These are phyloP conservation scores for Xylariaceae sp. DNA, from an alignment of 2,329 filamentous ascomycete species.

Conservation along the genomic window DNA sequence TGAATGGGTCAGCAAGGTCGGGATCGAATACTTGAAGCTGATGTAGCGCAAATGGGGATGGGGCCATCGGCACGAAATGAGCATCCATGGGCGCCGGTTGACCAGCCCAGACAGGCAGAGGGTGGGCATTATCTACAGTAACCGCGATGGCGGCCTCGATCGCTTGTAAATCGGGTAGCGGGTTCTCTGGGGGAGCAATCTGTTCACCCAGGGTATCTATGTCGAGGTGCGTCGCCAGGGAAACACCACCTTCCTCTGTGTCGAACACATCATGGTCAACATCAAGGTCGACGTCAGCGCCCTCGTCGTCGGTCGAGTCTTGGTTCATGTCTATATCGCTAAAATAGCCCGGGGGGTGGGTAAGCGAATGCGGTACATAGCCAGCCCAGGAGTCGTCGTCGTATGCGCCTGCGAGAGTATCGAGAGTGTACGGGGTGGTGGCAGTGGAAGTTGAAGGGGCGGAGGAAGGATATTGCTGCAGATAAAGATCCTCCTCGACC, in stretches of 20 bases:
- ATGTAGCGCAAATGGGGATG: too few species aligned
- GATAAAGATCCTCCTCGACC: slow-evolving; percentile 17
- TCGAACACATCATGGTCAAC: slow-evolving; percentile 20
- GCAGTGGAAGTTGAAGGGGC: slow-evolving; percentile 9
- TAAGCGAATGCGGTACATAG: neutral
- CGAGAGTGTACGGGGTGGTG: neutral
- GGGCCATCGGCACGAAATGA: too few species aligned
- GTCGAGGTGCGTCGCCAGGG: slow-evolving; percentile 11
- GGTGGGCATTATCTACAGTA: slow-evolving; percentile 6
- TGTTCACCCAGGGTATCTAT: slow-evolving; percentile 16
- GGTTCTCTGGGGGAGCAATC: neutral
- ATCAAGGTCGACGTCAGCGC: slow-evolving; percentile 6
- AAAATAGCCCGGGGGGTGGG: slow-evolving; percentile 1
- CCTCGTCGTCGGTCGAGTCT: slow-evolving; percentile 6
- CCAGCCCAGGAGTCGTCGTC: neutral
- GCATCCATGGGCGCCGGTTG: too few species aligned
- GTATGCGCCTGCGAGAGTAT: neutral
- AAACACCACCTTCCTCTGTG: slow-evolving; percentile 23
- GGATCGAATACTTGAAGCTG: slow-evolving; percentile 4
- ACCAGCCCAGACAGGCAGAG: neutral
- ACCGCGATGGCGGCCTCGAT: neutral
- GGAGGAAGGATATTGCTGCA: slow-evolving; percentile 11
- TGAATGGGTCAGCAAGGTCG: slow-evolving; percentile 1
- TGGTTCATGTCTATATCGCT: slow-evolving; percentile 1
- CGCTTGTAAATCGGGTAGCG: neutral